Evolutionary conservation across 2,329 filamentous ascomycete genomes (phyloP), one percentile per base, ranked within the genome.

Genomic region (Cercospora sp.): DNA sequence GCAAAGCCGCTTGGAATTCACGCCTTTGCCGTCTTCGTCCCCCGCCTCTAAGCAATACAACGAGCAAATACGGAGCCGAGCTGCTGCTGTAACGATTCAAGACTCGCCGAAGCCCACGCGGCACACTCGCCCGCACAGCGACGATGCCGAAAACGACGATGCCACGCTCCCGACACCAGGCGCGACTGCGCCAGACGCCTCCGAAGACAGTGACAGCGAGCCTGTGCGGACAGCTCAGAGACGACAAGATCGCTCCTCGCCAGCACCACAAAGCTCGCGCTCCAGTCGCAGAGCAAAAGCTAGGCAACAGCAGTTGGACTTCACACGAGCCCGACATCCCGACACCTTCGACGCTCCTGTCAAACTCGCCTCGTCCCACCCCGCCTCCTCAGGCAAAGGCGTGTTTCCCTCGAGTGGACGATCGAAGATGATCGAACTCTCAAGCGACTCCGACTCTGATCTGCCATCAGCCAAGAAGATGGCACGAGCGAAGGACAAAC

Each of bases 1-100:
- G 45, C 82, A 84, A 69, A 78, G 79, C 7, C 80, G 80, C 28
- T 74, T 84, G 20, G 77, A 75, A 60, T 84, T 84, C 74, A 81
- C 80, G 0, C 79, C 81, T 4, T 67, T 81, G 4, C 75, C 80
- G 7, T 79, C 81, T 12, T 79, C 80, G 0, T 81, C 81, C 5
- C 79, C 80, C 16, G 77, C 76, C 18, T 72, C 77, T 5, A 67
- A 78, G 28, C 65, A 72, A 20, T 77, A 79, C 30, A 72, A 78
- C 39, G 63, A 72, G 28, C 77, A 78, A 64, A 76, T 79, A 45
- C 72, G 73, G 66, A 72, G 77, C 51, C 72, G 77, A 16, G 78
- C 79, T 20, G 78, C 78, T 3, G 74, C 76, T 36, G 77, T 80
- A 6, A 74, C 73, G 31, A 74, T 75, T 39, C 75, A 77, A 60